These are phyloP conservation scores for Cubamyces sp. DNA, from an alignment of 768 basidiomycete species.

Conservation along the genomic window DNA sequence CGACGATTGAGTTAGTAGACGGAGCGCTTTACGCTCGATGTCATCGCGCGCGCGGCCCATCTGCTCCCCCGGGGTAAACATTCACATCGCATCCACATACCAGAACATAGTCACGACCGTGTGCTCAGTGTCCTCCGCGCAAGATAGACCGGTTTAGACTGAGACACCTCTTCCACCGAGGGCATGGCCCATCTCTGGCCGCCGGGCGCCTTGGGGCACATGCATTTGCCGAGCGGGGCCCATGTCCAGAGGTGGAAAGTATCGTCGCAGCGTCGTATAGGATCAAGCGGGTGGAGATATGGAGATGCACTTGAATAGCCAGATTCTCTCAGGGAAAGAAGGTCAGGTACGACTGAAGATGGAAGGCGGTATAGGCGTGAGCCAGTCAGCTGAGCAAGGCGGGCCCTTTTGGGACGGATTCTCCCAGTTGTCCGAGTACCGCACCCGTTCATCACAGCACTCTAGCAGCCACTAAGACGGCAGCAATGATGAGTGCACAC, in stretches of 20 bases:
- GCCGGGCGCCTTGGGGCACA: neutral
- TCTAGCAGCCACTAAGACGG: neutral
- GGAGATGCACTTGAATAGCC: neutral
- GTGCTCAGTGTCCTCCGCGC: too few species aligned
- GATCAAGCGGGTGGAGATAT: neutral
- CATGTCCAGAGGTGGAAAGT: neutral
- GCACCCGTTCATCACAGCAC: neutral
- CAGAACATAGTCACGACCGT: neutral
- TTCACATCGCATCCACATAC: conserved; percentile 11
- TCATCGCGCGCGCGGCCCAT: neutral
- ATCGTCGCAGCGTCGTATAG: neutral
- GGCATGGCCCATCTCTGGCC: neutral
- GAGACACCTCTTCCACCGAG: neutral
- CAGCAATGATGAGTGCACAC: neutral
- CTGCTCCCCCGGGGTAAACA: conserved; percentile 7
- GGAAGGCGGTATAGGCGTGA: neutral
- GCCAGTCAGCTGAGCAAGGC: conserved; percentile 14
- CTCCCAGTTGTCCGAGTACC: conserved; percentile 6
- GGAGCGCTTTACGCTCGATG: neutral
- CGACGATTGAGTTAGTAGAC: neutral
- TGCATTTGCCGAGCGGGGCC: neutral
- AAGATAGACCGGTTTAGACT: neutral
- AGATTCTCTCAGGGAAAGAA: conserved; percentile 7
- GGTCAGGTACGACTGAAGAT: neutral
- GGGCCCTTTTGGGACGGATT: conserved; percentile 1